Evolutionary conservation across 306 rosid species (phyloP).

Genomic region (Prunus campanulata): DNA sequence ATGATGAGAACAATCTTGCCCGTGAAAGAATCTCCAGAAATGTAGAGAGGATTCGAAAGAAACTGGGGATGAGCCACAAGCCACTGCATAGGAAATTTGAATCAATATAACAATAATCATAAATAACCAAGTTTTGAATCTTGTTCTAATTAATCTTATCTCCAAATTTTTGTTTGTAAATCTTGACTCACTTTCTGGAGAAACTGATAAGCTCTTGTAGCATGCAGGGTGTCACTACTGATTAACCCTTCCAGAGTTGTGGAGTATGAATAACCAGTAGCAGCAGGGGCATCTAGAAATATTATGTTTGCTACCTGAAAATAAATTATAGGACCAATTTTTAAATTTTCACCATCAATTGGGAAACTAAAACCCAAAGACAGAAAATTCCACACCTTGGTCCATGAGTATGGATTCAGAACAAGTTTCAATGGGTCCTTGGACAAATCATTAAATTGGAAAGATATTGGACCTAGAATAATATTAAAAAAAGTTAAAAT

Average conservation of each 20-base stretch:
- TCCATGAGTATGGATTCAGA: constrained; percentile 36
- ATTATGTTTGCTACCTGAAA: constrained; percentile 29
- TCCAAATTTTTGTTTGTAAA: background rate
- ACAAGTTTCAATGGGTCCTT: background rate
- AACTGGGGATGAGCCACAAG: constrained; percentile 4
- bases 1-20: constrained; percentile 12
- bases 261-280: constrained; percentile 37
- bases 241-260: constrained; percentile 7
- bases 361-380: background rate
- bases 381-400: constrained; percentile 14
- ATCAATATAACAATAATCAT: no score
- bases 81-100: constrained; percentile 6
- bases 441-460: constrained; percentile 14
- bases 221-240: constrained; percentile 9
- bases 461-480: constrained; percentile 29
- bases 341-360: background rate
- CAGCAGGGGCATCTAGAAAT: constrained; percentile 30
- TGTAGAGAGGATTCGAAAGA: constrained; percentile 14
- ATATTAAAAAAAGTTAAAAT: background rate
- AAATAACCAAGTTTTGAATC: no score
- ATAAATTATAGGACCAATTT: background rate
- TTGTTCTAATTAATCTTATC: no score
- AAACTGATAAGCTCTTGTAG: constrained; percentile 4
- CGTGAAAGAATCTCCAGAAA: constrained; percentile 15
- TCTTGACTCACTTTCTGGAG: constrained; percentile 11